Conservation (phyloP, 1,284 basidiomycete species). For the Cryptococcus sp. region DNA sequence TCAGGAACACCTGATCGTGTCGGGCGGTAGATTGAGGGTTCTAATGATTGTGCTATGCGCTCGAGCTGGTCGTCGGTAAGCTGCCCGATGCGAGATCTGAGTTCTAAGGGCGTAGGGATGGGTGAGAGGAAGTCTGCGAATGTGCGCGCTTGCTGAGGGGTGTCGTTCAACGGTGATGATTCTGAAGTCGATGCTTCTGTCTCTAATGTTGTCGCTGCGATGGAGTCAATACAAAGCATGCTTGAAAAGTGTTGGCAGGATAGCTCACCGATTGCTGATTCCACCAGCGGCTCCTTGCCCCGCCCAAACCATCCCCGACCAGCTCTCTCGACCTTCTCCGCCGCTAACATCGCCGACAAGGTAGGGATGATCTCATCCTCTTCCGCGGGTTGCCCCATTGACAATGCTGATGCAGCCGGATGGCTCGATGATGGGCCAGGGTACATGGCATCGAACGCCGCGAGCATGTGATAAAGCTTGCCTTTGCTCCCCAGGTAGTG, state of each 20-base stretch:
- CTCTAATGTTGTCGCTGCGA: no score
- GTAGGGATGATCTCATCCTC: slow-evolving; percentile 19
- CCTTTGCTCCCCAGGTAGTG: slow-evolving; percentile 12
- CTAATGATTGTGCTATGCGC: no score
- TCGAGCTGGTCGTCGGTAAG: no score
- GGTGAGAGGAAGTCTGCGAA: background rate
- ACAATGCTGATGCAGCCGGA: background rate
- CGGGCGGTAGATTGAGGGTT: no score
- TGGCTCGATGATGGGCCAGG: slow-evolving; percentile 5
- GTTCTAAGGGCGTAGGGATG: background rate
- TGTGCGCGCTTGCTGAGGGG: background rate
- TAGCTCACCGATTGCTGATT: background rate
- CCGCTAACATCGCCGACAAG: slow-evolving; percentile 14
- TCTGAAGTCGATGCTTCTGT: no score
- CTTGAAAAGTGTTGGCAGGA: no score
- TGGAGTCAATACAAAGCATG: no score
- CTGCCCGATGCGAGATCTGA: no score
- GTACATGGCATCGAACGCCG: slow-evolving; percentile 14
- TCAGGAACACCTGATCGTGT: no score
- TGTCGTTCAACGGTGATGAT: no score
- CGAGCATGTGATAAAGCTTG: slow-evolving; percentile 12
- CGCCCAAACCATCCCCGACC: slow-evolving; percentile 17
- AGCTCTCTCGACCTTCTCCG: slow-evolving; percentile 11
- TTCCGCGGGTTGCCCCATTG: slow-evolving; percentile 2
- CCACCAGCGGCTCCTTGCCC: background rate